Percentiles rank a stretch among this genome's conserved stretches.
Evolutionary conservation across 768 basidiomycete species (phyloP).

Genomic region (Macrolepiota albuminosa): DNA sequence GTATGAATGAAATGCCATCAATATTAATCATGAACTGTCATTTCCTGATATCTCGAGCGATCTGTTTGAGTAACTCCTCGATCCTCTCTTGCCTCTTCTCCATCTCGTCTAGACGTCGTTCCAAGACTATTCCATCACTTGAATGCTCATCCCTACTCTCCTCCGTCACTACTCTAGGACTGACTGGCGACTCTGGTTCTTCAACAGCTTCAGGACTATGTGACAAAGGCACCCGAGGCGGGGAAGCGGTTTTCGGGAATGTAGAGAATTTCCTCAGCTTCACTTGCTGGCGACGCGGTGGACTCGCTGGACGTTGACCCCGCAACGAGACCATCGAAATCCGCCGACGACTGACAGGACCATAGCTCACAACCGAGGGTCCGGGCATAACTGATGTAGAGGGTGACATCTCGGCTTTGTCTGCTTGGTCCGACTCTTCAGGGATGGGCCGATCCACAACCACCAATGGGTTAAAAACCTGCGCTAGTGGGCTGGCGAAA

Average conservation of each 20-base stretch:
- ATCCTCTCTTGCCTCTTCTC: constrained; percentile 44
- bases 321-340: constrained; percentile 28
- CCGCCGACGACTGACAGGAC: constrained; percentile 38
- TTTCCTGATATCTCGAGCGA: constrained; percentile 25
- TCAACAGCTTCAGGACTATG: constrained; percentile 16
- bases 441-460: constrained; percentile 42
- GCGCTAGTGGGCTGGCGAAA: constrained; percentile 62
- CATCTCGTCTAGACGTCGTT: constrained; percentile 27
- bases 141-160: constrained; percentile 10
- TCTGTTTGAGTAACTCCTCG: constrained; percentile 35
- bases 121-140: constrained; percentile 2
- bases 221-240: constrained; percentile 9
- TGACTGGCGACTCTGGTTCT: constrained; percentile 13
- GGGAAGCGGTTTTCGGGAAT: constrained; percentile 16
- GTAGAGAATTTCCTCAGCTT: constrained; percentile 21
- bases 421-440: constrained; percentile 23
- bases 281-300: constrained; percentile 15
- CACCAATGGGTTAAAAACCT: constrained; percentile 65
- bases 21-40: background rate
- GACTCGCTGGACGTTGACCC: constrained; percentile 11
- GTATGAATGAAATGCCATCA: background rate
- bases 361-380: constrained; percentile 33
- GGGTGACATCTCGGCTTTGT: constrained; percentile 8
- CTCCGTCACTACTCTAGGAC: constrained; percentile 19
- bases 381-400: constrained; percentile 8